These are phyloP conservation scores for Hydnomerulius pinastri DNA, from an alignment of 768 basidiomycete species.

Conservation along the genomic window DNA sequence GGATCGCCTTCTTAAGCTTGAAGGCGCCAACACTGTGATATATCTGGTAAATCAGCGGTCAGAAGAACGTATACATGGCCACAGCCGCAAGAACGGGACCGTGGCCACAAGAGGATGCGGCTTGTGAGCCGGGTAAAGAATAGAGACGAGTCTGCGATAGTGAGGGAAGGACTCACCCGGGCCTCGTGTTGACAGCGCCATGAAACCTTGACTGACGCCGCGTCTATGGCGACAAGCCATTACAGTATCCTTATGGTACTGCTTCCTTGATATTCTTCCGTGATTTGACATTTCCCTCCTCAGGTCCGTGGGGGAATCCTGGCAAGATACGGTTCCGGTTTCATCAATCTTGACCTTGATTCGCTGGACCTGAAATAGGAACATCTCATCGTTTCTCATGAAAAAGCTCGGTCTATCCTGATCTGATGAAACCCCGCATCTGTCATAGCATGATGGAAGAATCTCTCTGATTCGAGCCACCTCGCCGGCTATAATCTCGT, in stretches of 20 bases:
- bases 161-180: slow-evolving; percentile 29
- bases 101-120: slow-evolving; percentile 27
- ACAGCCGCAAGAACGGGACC: slow-evolving; percentile 18
- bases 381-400: slow-evolving; percentile 16
- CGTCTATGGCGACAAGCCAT: slow-evolving; percentile 30
- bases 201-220: slow-evolving; percentile 37
- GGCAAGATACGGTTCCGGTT: slow-evolving; percentile 5
- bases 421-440: slow-evolving; percentile 17
- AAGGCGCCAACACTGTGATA: slow-evolving; percentile 20
- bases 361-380: slow-evolving; percentile 16
- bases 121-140: slow-evolving; percentile 23
- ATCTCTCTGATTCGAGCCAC: slow-evolving; percentile 8
- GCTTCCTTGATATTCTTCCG: slow-evolving; percentile 27
- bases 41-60: slow-evolving; percentile 37
- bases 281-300: slow-evolving; percentile 25
- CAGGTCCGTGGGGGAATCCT: slow-evolving; percentile 20
- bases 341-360: slow-evolving; percentile 12
- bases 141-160: slow-evolving; percentile 17
- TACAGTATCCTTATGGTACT: slow-evolving; percentile 26
- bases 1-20: slow-evolving; percentile 20
- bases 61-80: slow-evolving; percentile 2
- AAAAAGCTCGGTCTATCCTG: slow-evolving; percentile 5
- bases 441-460: slow-evolving; percentile 3
- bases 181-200: slow-evolving; percentile 34
- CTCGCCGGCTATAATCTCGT: slow-evolving; percentile 19